Base-by-base conservation (phyloP, 75 land plant genomes). In the Larix kaempferi region DNA sequence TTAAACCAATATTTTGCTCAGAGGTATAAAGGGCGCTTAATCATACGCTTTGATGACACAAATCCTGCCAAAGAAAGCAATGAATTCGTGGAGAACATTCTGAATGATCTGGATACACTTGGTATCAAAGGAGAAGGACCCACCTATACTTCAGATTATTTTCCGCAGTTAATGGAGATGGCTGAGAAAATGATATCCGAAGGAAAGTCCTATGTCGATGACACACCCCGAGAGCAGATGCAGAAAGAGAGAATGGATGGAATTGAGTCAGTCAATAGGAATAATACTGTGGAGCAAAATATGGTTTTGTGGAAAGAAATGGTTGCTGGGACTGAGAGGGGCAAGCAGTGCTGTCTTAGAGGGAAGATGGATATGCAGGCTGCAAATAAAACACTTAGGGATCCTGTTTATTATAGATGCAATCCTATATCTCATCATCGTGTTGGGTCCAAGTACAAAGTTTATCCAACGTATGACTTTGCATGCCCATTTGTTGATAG, bases 391-490 rank as follows among this genome's bases (percentile, higher is more conserved):
- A 78, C 97, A 3, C 77, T 94, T 26, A 86, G 99, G 33, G 99
- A 96, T 82, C 99, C 99, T 58, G 99, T 96, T 17, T 96, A 96
- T 82, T 96, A 96, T 59, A 89, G 99, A 29, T 93, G 91, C 80
- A 94, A 96, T 80, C 90, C 89, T 5, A 56, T 80, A 73, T 78
- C 92, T 59, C 99, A 96, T 78, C 99, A 96, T 80, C 82, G 99
- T 33, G 89, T 96, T 69, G 99, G 99, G 0, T 76, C 84, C 17
- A 96, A 92, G 59, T 96, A 94, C 73, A 94, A 94, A 83, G 77
- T 96, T 21, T 96, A 96, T 71, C 99, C 99, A 62, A 96, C 99
- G 2, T 96, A 96, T 86, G 99, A 96, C 74, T 96, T 94, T 86
- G 97, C 97, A 49, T 96, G 99, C 59, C 99, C 99, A 10, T 96